Conservation (phyloP, 352 stramenopile genomes). For the Phytophthora quininea region DNA sequence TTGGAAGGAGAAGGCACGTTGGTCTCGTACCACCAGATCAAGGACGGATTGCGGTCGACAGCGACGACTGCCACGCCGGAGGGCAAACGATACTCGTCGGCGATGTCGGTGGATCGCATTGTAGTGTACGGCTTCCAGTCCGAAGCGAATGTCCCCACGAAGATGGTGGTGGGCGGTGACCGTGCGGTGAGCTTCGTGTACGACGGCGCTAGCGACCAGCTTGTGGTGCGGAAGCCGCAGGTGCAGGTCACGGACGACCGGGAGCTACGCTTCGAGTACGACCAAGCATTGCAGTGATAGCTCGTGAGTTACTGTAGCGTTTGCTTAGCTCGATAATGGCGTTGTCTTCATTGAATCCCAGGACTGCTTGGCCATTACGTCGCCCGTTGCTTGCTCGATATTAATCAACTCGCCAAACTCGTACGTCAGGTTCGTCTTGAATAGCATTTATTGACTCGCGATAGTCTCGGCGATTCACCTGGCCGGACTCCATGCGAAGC, state of each 20-base stretch:
- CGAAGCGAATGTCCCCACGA: constrained; percentile 45
- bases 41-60: constrained; percentile 44
- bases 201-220: constrained; percentile 55
- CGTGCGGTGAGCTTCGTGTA: constrained; percentile 69
- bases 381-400: no score
- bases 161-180: constrained; percentile 52
- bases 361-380: no score
- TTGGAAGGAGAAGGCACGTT: constrained; percentile 52
- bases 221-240: constrained; percentile 88
- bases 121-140: constrained; percentile 75
- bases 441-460: no score
- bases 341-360: no score
- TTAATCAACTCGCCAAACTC: no score
- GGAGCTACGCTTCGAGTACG: constrained; percentile 65
- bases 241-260: constrained; percentile 73
- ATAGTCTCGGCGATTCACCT: no score
- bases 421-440: no score
- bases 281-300: constrained; percentile 34
- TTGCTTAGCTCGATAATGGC: no score
- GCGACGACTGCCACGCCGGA: constrained; percentile 26
- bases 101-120: constrained; percentile 82
- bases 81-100: constrained; percentile 52
- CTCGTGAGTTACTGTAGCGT: no score
- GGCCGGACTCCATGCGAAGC: no score
- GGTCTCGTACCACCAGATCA: constrained; percentile 50